Evolutionary conservation across 306 rosid species (phyloP).

Genomic region (Dalbergia oliveri): DNA sequence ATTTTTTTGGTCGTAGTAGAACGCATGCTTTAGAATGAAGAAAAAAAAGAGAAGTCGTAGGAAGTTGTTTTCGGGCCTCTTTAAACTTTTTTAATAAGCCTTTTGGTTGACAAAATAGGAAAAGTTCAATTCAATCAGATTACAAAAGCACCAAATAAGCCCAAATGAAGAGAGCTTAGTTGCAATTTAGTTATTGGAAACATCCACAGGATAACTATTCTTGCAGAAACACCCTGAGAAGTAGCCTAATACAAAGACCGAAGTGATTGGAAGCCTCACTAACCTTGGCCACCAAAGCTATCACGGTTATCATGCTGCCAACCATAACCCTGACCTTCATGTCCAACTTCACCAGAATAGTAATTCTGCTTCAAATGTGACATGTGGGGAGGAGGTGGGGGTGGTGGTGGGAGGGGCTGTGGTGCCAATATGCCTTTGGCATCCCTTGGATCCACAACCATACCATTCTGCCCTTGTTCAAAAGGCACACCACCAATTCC

Average conservation of each 20-base stretch:
- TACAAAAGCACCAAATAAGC: slow-evolving; percentile 41
- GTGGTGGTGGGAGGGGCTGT: slow-evolving; percentile 74
- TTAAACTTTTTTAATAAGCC: too few species aligned
- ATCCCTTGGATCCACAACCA: slow-evolving; percentile 75
- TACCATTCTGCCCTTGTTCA: slow-evolving; percentile 69
- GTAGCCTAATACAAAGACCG: slow-evolving; percentile 18
- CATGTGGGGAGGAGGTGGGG: slow-evolving; percentile 70
- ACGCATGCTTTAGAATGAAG: too few species aligned
- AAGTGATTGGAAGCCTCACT: slow-evolving; percentile 36
- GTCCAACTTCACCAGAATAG: slow-evolving; percentile 68
- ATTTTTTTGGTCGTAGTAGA: too few species aligned
- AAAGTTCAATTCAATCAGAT: slow-evolving; percentile 35
- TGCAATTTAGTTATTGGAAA: slow-evolving; percentile 31
- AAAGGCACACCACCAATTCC: slow-evolving; percentile 67
- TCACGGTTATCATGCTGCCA: slow-evolving; percentile 80
- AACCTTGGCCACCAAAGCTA: slow-evolving; percentile 66
- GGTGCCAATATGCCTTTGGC: slow-evolving; percentile 76
- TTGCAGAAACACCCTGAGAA: slow-evolving; percentile 35
- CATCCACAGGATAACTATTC: slow-evolving; percentile 21
- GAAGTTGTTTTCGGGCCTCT: too few species aligned
- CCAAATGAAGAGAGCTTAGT: slow-evolving; percentile 28
- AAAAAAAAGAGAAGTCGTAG: too few species aligned
- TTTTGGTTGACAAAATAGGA: slow-evolving; percentile 28
- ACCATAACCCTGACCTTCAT: slow-evolving; percentile 69
- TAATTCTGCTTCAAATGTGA: slow-evolving; percentile 67